Base-by-base conservation (phyloP, 805 yeast species). In the Dipodascus albidus region DNA sequence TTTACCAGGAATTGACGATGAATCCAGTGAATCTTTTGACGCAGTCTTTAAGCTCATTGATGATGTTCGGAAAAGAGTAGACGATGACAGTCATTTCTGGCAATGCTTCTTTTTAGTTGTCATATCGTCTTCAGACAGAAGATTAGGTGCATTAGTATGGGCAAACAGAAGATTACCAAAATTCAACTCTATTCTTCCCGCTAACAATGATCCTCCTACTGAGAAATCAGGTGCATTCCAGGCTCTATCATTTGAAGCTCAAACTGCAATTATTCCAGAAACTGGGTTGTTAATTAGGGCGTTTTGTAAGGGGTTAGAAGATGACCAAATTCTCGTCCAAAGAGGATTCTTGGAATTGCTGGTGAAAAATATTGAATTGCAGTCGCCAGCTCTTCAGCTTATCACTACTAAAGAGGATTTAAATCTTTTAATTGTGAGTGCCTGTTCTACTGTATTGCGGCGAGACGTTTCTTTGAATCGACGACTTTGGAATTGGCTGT, bases 391-490 rank as follows among this genome's bases (percentile, higher is more conserved):
- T 1, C 62, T 85, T 23, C 78, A 76, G 49, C 60, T 64, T 1
- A 56, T 81, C 9, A 70, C 80, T 1, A 67, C 79, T 0, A 60
- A 67, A 0, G 69, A 73, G 3, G 96, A 88, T 60, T 75, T 78
- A 50, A 76, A 78, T 56, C 60, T 76, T 27, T 68, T 89, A 41
- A 65, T 88, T 17, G 71, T 83, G 67, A 73, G 81, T 8, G 83
- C 89, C 41, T 77, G 88, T 23, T 68, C 74, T 9, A 81, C 90
- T 0, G 83, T 93, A 1, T 70, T 88, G 48, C 80, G 84, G 48
- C 83, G 82, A 60, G 99, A 93, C 67, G 88, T 93, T 96, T 88
- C 97, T 6, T 74, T 93, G 55, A 93, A 93, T 66, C 76, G 99
- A 67, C 77, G 99, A 61, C 74, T 93, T 20, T 90, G 98, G 96